Evolutionary conservation across 2,329 filamentous ascomycete genomes (phyloP).

Genomic region (Alternaria triticina): DNA sequence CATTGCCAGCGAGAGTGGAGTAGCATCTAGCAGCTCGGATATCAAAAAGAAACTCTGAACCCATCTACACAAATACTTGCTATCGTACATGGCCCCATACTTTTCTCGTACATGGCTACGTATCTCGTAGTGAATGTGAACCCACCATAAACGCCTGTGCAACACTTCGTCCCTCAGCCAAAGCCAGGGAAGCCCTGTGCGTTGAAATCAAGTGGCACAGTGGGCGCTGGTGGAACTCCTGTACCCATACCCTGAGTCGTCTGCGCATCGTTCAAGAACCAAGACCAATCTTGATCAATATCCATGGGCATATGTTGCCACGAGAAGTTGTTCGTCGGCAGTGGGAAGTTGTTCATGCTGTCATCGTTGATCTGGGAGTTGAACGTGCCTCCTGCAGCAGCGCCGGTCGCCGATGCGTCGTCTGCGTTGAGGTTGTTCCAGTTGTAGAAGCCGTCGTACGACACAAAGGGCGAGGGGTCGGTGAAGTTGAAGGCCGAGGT

Average conservation of each 20-base stretch:
- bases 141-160: not conserved
- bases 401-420: slow-evolving; percentile 9
- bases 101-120: not conserved
- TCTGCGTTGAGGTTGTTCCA: slow-evolving; percentile 30
- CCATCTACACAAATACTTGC: not conserved
- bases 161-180: slow-evolving; percentile 10
- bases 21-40: slow-evolving; percentile 12
- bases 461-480: slow-evolving; percentile 39
- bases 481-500: slow-evolving; percentile 16
- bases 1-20: slow-evolving; percentile 19
- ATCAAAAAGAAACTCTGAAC: slow-evolving; percentile 2
- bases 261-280: slow-evolving; percentile 46
- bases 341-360: slow-evolving; percentile 37
- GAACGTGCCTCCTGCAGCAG: slow-evolving; percentile 3
- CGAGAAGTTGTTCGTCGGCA: slow-evolving; percentile 44
- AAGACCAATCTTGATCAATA: slow-evolving; percentile 52
- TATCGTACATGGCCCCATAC: slow-evolving; percentile 1
- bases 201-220: slow-evolving; percentile 23
- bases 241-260: slow-evolving; percentile 15
- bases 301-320: slow-evolving; percentile 52
- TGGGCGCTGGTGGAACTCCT: not conserved
- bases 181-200: slow-evolving; percentile 36
- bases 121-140: not conserved
- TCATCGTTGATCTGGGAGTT: slow-evolving; percentile 39
- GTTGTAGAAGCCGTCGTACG: slow-evolving; percentile 51